Base-by-base conservation (phyloP, 164 flowering plant species). In the Annona cherimola region DNA sequence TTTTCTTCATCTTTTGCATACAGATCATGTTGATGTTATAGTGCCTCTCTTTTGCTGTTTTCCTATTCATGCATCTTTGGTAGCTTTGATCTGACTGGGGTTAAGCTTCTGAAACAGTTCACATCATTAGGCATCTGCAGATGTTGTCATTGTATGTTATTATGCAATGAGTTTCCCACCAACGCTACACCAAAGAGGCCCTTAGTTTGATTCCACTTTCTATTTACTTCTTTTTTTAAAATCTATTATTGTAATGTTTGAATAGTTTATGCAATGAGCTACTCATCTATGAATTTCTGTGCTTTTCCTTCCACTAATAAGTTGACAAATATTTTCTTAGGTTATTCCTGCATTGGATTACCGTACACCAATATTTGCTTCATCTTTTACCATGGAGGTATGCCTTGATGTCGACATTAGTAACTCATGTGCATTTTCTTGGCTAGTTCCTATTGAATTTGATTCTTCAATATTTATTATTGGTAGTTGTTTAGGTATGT, bases 351-450 rank as follows among this genome's bases (percentile, higher is more conserved):
- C 97, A 59, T 77, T 95, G 90, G 98, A 93, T 83, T 72, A 87
- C 35, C 80, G 73, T 65, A 95, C 99, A 42, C 99, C 99, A 63
- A 89, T 95, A 75, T 95, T 82, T 84, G 97, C 99, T 73, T 93
- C 99, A 74, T 95, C 99, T 42, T 95, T 95, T 80, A 95, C 99
- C 20, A 91, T 91, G 98, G 96, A 95, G 98, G 99, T 95, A 85
- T 46, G 77, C 18, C 63, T 64, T 78, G 12, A 57, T 16, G 42
- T 59, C 42, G 7, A 5, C 43, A 35, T 63, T 62, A 5, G 55
- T 39, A 40, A 35, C 11, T 61, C 42, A 57, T 61, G 26, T 18
- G 26, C 39, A 61, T 35, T 61, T 35, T 61, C 7, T 26, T 61
- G 7, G 12, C 63, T 19, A 18, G 16, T 61, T 18, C 40, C 40